Percentiles rank a stretch among this genome's conserved stretches.
These are phyloP conservation scores for Fagopyrum homotropicum DNA, from an alignment of 148 eudicot genomes.

Conservation along the genomic window DNA sequence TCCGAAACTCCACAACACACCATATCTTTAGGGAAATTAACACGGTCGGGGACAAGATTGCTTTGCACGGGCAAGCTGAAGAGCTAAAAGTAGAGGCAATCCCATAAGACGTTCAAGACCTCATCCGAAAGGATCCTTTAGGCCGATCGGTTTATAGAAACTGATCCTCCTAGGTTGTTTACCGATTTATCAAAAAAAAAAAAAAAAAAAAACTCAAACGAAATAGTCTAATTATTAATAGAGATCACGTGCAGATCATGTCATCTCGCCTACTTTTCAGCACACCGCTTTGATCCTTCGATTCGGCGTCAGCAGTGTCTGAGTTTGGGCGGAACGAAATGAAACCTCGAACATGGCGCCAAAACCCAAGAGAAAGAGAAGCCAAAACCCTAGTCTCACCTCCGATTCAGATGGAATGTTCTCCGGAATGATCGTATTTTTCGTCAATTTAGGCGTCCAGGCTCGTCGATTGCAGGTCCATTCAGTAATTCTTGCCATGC, in stretches of 20 bases:
- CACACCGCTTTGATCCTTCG: neutral
- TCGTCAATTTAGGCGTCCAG: conserved; percentile 51
- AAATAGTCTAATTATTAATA: neutral
- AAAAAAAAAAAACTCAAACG: too few species aligned
- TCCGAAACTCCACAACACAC: too few species aligned
- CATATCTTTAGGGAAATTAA: too few species aligned
- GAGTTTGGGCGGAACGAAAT: neutral
- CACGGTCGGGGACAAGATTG: too few species aligned
- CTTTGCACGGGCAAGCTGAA: too few species aligned
- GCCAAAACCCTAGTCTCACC: conserved; percentile 21
- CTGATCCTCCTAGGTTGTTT: too few species aligned
- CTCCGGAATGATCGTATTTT: conserved; percentile 59
- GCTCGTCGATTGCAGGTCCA: conserved; percentile 71
- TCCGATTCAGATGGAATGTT: conserved; percentile 60
- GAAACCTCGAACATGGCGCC: conserved; percentile 31
- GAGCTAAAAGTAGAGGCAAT: too few species aligned
- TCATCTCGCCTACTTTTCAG: neutral
- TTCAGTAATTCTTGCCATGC: neutral
- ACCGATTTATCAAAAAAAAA: too few species aligned
- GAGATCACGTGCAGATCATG: neutral
- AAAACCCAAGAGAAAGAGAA: conserved; percentile 26
- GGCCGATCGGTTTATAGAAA: too few species aligned
- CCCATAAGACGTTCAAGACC: too few species aligned
- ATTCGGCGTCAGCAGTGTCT: neutral
- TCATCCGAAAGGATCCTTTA: too few species aligned